Evolutionary conservation across 176 grass and related monocot genomes (phyloP).

Genomic region (Coix lacrymajobi): DNA sequence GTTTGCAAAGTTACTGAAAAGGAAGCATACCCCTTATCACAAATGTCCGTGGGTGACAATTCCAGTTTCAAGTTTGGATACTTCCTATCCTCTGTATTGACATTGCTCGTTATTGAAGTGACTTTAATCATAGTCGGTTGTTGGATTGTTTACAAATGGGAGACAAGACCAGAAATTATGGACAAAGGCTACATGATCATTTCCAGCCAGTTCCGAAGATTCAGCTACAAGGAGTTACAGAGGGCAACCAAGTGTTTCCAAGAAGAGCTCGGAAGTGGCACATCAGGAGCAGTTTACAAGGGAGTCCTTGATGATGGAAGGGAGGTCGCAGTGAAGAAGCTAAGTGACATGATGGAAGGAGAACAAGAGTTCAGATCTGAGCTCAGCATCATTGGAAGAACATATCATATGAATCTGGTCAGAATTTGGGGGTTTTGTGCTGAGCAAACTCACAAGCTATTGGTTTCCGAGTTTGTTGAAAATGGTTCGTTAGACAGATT

Average conservation of each 20-base stretch:
- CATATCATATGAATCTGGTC: constrained; percentile 53
- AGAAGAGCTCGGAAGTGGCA: constrained; percentile 44
- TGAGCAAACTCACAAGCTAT: constrained; percentile 18
- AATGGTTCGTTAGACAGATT: constrained; percentile 43
- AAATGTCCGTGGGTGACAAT: background rate
- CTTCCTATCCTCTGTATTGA: constrained; percentile 42
- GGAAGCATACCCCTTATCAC: background rate
- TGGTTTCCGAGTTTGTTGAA: constrained; percentile 49
- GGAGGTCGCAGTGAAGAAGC: constrained; percentile 48
- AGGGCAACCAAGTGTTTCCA: constrained; percentile 44
- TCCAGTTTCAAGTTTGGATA: constrained; percentile 32
- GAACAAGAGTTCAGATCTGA: constrained; percentile 58
- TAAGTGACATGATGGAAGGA: constrained; percentile 32
- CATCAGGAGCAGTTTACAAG: constrained; percentile 51
- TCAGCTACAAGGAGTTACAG: constrained; percentile 55
- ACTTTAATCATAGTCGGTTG: constrained; percentile 15
- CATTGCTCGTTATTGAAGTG: constrained; percentile 44
- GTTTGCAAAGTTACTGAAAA: constrained; percentile 10
- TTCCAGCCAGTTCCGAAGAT: constrained; percentile 37
- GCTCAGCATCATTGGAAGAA: constrained; percentile 43
- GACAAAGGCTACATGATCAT: constrained; percentile 31
- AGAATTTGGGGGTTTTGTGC: constrained; percentile 45
- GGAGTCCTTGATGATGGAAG: constrained; percentile 40
- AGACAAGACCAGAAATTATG: background rate
- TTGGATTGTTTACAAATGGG: constrained; percentile 32